Evolutionary conservation across 805 yeast species (phyloP).

Genomic region (Candida ortonii): DNA sequence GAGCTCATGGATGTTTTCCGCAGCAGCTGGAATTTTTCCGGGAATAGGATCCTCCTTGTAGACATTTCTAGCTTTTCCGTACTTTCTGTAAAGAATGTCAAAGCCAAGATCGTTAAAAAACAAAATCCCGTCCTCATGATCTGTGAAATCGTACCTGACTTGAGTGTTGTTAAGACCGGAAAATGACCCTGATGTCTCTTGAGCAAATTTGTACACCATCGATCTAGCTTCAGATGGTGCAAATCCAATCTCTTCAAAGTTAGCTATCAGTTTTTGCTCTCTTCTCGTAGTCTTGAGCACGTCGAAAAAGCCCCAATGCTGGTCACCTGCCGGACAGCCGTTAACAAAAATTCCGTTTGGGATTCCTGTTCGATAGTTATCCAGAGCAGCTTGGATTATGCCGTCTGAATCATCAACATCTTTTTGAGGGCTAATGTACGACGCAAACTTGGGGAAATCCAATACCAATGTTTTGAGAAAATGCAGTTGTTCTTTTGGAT

Average conservation of each 20-base stretch:
- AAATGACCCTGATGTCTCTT: conserved; percentile 9
- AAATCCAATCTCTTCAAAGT: conserved; percentile 33
- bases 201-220: conserved; percentile 40
- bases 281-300: conserved; percentile 38
- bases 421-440: conserved; percentile 32
- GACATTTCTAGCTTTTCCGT: conserved; percentile 42
- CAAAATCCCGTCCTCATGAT: conserved; percentile 40
- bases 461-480: conserved; percentile 39
- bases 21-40: conserved; percentile 66
- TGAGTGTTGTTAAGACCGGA: conserved; percentile 10
- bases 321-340: conserved; percentile 57
- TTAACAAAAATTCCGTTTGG: conserved; percentile 59
- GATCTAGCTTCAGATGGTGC: conserved; percentile 33
- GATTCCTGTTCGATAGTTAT: conserved; percentile 11
- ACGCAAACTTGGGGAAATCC: conserved; percentile 56
- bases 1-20: conserved; percentile 72
- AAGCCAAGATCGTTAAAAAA: conserved; percentile 76
- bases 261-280: conserved; percentile 28
- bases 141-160: conserved; percentile 25
- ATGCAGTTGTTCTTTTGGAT: conserved; percentile 33
- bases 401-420: conserved; percentile 10
- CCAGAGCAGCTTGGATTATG: not conserved
- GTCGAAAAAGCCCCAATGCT: conserved; percentile 42
- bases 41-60: conserved; percentile 44
- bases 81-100: conserved; percentile 52